Percentiles rank a stretch among this genome's conserved stretches.
Conservation (phyloP, 2,329 filamentous ascomycete species). For the Aureobasidium pullulans region DNA sequence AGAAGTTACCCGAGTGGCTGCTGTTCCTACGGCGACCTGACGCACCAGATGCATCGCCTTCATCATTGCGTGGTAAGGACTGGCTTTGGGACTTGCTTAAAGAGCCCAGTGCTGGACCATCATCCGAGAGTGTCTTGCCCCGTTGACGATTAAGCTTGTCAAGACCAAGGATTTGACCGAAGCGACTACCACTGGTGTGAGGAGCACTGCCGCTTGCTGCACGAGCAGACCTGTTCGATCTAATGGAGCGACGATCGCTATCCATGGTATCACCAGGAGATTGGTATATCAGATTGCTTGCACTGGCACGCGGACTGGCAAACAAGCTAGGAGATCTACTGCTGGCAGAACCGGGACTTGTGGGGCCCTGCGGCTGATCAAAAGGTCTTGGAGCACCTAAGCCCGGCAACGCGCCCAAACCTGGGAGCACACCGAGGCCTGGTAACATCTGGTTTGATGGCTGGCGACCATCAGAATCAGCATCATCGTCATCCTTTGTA, state of each 20-base stretch:
- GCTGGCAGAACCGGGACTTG: conserved; percentile 35
- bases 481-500: conserved; percentile 19
- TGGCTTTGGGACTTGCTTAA: conserved; percentile 68
- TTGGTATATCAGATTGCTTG: conserved; percentile 42
- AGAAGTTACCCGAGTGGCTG: conserved; percentile 40
- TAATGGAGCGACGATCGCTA: conserved; percentile 39
- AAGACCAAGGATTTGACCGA: conserved; percentile 53
- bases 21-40: conserved; percentile 41
- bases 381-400: conserved; percentile 16
- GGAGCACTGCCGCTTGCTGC: conserved; percentile 30
- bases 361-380: conserved; percentile 28
- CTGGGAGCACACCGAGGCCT: conserved; percentile 29
- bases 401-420: conserved; percentile 33
- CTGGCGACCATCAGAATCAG: conserved; percentile 20
- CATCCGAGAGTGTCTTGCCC: conserved; percentile 53
- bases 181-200: conserved; percentile 41
- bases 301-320: conserved; percentile 41
- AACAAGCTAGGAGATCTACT: conserved; percentile 40
- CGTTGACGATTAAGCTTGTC: conserved; percentile 50
- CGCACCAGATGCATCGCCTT: not conserved
- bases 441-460: conserved; percentile 21
- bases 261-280: conserved; percentile 35
- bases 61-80: conserved; percentile 56
- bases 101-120: conserved; percentile 59
- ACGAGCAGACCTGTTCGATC: conserved; percentile 43